Percentiles rank a stretch among this genome's conserved stretches.
Evolutionary conservation across 805 yeast genomes (phyloP).

Genomic region (Teunomyces lycoperdinae): DNA sequence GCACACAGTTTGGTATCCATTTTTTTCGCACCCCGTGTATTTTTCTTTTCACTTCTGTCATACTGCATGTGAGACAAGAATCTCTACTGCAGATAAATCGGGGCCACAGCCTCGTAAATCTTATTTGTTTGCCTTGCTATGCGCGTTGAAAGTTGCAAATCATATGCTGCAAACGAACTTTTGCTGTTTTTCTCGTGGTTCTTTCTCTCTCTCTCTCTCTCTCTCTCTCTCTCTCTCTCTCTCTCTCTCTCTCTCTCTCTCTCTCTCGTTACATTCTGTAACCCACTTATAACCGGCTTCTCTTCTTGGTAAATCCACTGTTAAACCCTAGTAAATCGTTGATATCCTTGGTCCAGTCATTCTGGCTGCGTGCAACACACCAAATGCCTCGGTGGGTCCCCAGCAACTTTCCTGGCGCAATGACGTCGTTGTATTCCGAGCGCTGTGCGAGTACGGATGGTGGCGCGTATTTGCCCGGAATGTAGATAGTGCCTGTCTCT

Average conservation of each 20-base stretch:
- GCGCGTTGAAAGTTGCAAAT: no score
- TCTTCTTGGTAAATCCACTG: slow-evolving; percentile 61
- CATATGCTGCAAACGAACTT: no score
- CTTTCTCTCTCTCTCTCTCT: no score
- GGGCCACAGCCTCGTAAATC: background rate
- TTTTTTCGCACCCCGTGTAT: slow-evolving; percentile 1
- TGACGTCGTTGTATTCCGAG: background rate
- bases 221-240: no score
- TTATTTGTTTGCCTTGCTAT: no score
- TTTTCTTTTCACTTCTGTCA: background rate
- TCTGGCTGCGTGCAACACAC: slow-evolving; percentile 79
- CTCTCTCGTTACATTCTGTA: background rate
- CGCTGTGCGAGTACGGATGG: slow-evolving; percentile 9
- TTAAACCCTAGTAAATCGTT: slow-evolving; percentile 88
- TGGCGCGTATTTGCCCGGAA: slow-evolving; percentile 52
- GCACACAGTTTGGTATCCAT: background rate
- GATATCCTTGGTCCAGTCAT: slow-evolving; percentile 90
- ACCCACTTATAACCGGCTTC: background rate
- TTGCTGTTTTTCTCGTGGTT: no score
- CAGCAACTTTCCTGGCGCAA: slow-evolving; percentile 5
- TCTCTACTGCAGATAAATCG: background rate
- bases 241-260: background rate
- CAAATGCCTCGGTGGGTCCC: slow-evolving; percentile 55
- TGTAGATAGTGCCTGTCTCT: slow-evolving; percentile 52
- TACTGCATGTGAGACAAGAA: background rate